Base-by-base conservation (phyloP, 2,329 filamentous ascomycete genomes). In the Alternaria sp. region DNA sequence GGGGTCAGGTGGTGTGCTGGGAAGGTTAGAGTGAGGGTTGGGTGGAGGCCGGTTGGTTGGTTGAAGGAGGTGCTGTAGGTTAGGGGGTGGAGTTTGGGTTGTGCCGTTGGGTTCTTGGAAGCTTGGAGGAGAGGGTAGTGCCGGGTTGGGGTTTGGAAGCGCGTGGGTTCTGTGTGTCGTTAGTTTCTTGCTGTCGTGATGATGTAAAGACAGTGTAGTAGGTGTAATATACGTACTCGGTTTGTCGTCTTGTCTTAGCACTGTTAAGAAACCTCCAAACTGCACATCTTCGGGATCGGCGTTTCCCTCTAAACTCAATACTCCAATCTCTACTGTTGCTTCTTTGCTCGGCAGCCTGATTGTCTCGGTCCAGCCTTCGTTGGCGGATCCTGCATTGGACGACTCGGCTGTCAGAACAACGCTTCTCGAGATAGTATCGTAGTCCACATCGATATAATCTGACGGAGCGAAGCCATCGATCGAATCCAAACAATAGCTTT, bases 71-170 rank as follows among this genome's bases (percentile, higher is more conserved):
- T 85, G 0, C 83, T 85, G 78, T 93, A 96, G 55, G 81, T 85
- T 75, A 92, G 93, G 12, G 82, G 66, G n/a, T 71, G 51, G 28
- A 54, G 58, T 78, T 59, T 67, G 56, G 55, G 73, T 67, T 25
- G 81, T 37, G 61, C 25, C n/a, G 60, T 53, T 47, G 61, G 14
- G 47, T 54, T 60, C 6, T 57, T 18, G 0, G 65, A 61, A 14
- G 60, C 26, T 4, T 53, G 33, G 23, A 71, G 78, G 14, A 87
- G 81, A 12, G 86, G 83, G 70, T 91, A 88, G 79, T 97, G 94
- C 0, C 94, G 89, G 69, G 97, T 96, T 23, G 91, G 89, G 70
- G 97, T 96, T 46, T 92, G 89, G 82, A 98, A 97, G 49, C 95
- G 83, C 0, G 92, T 92, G 2, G 92, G 87, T 43, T 91, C 91